Evolutionary conservation across 202 grass and related monocot species (phyloP).

Genomic region (Zizania palustris): DNA sequence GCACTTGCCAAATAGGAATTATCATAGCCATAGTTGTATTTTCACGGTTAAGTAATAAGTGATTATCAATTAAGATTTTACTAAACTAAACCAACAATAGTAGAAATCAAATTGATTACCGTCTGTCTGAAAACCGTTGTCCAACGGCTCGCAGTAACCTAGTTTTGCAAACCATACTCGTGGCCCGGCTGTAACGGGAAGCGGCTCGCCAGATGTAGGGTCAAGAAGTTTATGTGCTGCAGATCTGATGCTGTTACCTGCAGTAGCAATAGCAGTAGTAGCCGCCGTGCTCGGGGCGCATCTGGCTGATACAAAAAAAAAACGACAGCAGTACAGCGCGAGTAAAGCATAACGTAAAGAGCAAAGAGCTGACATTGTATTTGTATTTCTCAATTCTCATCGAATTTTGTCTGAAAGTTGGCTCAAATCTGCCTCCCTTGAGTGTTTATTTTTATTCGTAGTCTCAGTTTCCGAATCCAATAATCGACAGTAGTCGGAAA

Average conservation of each 20-base stretch:
- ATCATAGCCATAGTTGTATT: no score
- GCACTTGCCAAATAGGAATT: background rate
- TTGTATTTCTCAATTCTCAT: constrained; percentile 23
- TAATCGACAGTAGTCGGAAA: background rate
- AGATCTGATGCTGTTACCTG: constrained; percentile 39
- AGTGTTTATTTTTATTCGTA: constrained; percentile 20
- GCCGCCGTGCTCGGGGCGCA: constrained; percentile 7
- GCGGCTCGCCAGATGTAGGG: constrained; percentile 35
- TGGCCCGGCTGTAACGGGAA: background rate
- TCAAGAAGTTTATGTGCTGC: constrained; percentile 36
- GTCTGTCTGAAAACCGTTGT: no score
- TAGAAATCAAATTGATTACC: no score
- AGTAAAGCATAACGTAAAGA: constrained; percentile 25
- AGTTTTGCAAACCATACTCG: background rate
- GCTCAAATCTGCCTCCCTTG: constrained; percentile 1
- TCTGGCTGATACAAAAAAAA: constrained; percentile 7
- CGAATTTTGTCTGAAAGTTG: constrained; percentile 21
- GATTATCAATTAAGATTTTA: no score
- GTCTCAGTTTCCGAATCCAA: constrained; percentile 9
- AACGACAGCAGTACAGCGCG: constrained; percentile 7
- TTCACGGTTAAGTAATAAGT: no score
- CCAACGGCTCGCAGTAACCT: no score
- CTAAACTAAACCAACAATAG: no score
- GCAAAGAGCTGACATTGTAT: background rate
- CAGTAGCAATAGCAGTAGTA: constrained; percentile 22